Conservation (phyloP, 2,329 filamentous ascomycete genomes). For the Dactylonectria estremocensis region DNA sequence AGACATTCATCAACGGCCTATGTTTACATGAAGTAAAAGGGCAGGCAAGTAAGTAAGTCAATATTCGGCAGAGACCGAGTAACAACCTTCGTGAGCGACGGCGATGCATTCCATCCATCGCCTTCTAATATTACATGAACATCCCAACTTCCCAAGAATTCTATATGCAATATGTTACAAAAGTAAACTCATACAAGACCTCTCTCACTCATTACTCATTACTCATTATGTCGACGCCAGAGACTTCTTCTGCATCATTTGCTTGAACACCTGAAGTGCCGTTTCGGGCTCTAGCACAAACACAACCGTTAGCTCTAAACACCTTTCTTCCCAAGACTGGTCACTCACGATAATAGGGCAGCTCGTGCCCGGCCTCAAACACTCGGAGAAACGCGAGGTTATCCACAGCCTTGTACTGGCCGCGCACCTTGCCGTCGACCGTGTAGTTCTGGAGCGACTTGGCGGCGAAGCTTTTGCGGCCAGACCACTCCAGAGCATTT, state of each 20-base stretch:
- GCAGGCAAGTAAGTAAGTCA: too few relatives aligned
- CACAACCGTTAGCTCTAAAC: constrained; percentile 17
- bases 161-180: background rate
- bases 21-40: too few relatives aligned
- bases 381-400: constrained; percentile 74
- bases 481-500: constrained; percentile 61
- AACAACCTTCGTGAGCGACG: background rate
- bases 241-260: constrained; percentile 44
- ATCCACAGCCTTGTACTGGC: constrained; percentile 63
- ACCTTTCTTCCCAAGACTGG: too few relatives aligned
- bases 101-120: background rate
- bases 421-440: constrained; percentile 62
- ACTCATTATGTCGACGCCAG: constrained; percentile 36
- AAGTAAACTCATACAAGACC: background rate
- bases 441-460: constrained; percentile 58
- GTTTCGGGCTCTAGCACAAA: constrained; percentile 43
- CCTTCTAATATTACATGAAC: background rate
- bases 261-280: constrained; percentile 47
- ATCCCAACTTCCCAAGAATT: background rate
- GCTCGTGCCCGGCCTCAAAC: constrained; percentile 71
- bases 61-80: too few relatives aligned
- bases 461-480: constrained; percentile 56
- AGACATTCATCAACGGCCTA: too few relatives aligned
- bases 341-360: constrained; percentile 61
- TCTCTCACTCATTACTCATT: constrained; percentile 1